These are phyloP conservation scores for Thraustochytrium striatum DNA, from an alignment of 352 stramenopile genomes.

Conservation along the genomic window DNA sequence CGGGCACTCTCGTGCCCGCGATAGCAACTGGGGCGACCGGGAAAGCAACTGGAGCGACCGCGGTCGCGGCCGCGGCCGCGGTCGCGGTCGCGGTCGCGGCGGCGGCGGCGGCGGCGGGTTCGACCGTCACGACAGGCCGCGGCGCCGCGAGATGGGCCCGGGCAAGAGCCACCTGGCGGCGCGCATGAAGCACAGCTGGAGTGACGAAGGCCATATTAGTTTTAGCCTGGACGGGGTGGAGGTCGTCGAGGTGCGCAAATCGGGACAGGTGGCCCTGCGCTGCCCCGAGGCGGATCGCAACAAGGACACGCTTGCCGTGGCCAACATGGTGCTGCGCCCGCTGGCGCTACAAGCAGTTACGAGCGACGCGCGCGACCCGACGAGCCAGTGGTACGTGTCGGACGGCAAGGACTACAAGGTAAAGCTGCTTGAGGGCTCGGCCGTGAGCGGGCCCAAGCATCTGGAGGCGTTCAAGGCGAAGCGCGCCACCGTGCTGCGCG, in stretches of 20 bases:
- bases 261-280: neutral
- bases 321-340: conserved; percentile 28
- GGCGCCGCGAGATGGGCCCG: no score
- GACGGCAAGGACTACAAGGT: conserved; percentile 45
- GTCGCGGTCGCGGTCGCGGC: no score
- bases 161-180: no score
- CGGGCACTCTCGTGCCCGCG: no score
- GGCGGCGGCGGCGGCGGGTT: no score
- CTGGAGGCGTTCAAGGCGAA: conserved; percentile 9
- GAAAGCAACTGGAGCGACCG: no score
- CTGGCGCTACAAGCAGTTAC: conserved; percentile 22
- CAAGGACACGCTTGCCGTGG: conserved; percentile 4
- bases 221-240: no score
- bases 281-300: conserved; percentile 17
- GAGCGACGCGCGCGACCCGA: neutral
- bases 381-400: conserved; percentile 26
- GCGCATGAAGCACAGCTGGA: no score
- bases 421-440: neutral
- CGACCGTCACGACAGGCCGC: no score
- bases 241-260: conserved; percentile 17
- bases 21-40: no score
- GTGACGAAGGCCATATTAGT: no score
- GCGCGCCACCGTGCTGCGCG: neutral
- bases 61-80: no score
- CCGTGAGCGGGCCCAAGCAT: neutral